phyloP scores from a whole-genome alignment of 139 green algal species.

The Chlorella sp. region DNA sequence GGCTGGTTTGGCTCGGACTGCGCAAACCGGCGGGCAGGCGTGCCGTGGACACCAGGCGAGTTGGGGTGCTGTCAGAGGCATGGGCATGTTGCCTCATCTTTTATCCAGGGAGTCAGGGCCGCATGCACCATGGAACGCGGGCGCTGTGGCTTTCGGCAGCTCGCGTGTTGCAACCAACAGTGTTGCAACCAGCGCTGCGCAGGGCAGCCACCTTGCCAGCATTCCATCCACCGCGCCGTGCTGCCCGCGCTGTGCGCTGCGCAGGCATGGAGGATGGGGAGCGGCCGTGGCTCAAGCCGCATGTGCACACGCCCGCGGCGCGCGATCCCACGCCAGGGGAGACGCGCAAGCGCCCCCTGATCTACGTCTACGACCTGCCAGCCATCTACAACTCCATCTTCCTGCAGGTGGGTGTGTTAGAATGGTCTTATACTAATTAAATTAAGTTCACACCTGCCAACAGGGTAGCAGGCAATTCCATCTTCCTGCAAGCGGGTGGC shows the following conservation, averaged over 20 bases:
- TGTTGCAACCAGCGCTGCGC: no score
- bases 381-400: constrained; percentile 56
- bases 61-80: no score
- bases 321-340: constrained; percentile 40
- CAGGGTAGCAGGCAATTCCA: neutral
- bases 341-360: constrained; percentile 38
- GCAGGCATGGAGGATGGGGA: constrained; percentile 34
- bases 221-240: no score
- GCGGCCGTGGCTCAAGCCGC: constrained; percentile 45
- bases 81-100: no score
- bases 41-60: constrained; percentile 2
- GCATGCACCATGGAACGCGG: no score
- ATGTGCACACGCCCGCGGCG: constrained; percentile 27
- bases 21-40: neutral
- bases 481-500: no score
- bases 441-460: neutral
- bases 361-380: constrained; percentile 68
- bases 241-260: no score
- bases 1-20: constrained; percentile 29
- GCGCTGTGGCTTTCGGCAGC: no score
- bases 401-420: constrained; percentile 41
- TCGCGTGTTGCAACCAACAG: no score
- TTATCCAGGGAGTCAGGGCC: no score
- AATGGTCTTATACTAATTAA: no score
- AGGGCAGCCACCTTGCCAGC: no score